phyloP scores from a whole-genome alignment of 768 basidiomycete species.

The Tricholoma sp. region DNA sequence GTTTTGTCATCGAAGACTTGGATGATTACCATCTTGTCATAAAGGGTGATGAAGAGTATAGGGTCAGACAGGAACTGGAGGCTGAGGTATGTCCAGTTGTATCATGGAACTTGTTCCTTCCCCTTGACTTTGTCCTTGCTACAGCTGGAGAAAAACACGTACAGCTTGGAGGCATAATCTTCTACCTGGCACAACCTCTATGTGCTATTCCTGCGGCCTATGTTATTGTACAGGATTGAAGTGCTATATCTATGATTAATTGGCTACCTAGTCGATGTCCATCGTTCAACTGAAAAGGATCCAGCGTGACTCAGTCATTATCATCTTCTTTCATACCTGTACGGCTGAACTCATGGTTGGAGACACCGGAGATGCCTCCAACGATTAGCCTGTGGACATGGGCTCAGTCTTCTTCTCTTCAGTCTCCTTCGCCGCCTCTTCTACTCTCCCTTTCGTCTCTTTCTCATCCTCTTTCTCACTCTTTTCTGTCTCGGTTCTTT shows the following conservation, averaged over 20 bases:
- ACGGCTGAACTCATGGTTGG: background rate
- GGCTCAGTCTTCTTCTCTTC: background rate
- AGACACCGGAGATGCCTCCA: background rate
- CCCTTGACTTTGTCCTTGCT: background rate
- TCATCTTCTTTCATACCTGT: background rate
- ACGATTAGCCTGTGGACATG: background rate
- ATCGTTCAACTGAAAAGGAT: background rate
- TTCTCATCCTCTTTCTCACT: constrained; percentile 27
- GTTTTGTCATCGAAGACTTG: constrained; percentile 83
- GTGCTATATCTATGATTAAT: background rate
- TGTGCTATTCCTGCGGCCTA: background rate
- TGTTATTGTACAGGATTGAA: background rate
- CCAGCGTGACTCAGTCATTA: background rate
- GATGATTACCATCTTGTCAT: constrained; percentile 83
- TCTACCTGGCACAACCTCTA: background rate
- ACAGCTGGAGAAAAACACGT: constrained; percentile 84
- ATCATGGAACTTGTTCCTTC: constrained; percentile 2
- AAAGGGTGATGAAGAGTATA: constrained; percentile 75
- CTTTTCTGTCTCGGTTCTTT: constrained; percentile 25
- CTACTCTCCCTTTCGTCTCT: constrained; percentile 9
- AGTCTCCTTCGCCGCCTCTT: constrained; percentile 5
- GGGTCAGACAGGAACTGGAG: constrained; percentile 68
- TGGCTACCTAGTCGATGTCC: background rate
- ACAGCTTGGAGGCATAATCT: constrained; percentile 49
- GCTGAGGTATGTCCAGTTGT: constrained; percentile 51